These are phyloP conservation scores for Blastocystis sp. DNA, from an alignment of 352 stramenopile species.

Conservation along the genomic window DNA sequence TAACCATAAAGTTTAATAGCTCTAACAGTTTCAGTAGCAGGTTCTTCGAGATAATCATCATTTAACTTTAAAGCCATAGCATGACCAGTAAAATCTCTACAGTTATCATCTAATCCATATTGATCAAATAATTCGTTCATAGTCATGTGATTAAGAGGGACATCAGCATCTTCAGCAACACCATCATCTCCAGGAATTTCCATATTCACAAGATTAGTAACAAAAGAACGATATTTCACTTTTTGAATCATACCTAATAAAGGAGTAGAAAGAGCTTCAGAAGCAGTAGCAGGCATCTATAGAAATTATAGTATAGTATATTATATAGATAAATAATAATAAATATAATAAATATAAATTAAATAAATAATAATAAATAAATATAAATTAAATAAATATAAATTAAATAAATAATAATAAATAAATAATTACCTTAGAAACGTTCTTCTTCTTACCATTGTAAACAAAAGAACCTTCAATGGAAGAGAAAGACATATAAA, in stretches of 20 bases:
- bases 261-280: conserved; percentile 78
- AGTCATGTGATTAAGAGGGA: conserved; percentile 67
- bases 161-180: conserved; percentile 36
- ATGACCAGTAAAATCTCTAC: conserved; percentile 95
- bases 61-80: conserved; percentile 76
- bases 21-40: conserved; percentile 73
- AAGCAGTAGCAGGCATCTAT: conserved; percentile 83
- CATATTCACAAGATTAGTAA: conserved; percentile 66
- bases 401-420: no score
- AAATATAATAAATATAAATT: not conserved
- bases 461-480: conserved; percentile 94
- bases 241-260: conserved; percentile 99
- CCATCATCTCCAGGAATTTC: conserved; percentile 41
- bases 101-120: conserved; percentile 86
- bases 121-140: conserved; percentile 92
- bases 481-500: conserved; percentile 95
- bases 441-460: conserved; percentile 68
- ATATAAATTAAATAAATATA: no score
- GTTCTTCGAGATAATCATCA: conserved; percentile 57
- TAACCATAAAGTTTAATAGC: conserved; percentile 92
- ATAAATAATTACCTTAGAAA: conserved; percentile 3
- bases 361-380: no score
- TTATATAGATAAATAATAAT: no score
- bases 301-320: no score
- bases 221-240: conserved; percentile 87